Base-by-base conservation (phyloP, 352 stramenopile genomes). In the Globisporangium okanoganense region DNA sequence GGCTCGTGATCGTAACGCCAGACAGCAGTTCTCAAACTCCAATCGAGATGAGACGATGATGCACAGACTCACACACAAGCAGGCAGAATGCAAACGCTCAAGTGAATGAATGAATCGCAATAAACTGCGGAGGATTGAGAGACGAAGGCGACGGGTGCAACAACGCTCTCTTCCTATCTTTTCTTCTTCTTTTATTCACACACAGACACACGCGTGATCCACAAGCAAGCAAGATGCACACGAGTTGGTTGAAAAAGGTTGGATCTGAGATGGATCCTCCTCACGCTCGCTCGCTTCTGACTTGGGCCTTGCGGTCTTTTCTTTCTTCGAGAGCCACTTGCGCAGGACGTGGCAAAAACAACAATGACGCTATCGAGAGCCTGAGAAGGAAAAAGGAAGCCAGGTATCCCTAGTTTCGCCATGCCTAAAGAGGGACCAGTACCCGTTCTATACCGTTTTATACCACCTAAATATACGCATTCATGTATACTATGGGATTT, bases 261-360 rank as follows among this genome's bases (percentile, higher is more conserved):
- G 48, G 43, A n/a, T 65, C 41, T 56, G 33, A 64, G 38, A 57
- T 55, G 40, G 43, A 65, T 59, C 51, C 31, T 18, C 24, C 36
- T 60, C 55, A 16, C 20, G 7, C 38, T 43, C 25, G 9, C 29
- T 31, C 25, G 27, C 35, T 52, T 27, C 25, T 41, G 18, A 36
- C 36, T 56, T 25, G 38, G 24, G 29, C 25, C 36, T 36, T 33
- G 27, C 22, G 24, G 27, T 22, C 25, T 52, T 38, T 61, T n/a
- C n/a, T n/a, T 45, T 48, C 47, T 61, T 27, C 13, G 58, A 44
- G 36, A 51, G 47, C 45, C 74, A 75, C 76, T 83, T 86, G 74
- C 62, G 71, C 64, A 67, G 69, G 44, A 76, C 69, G 64, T 65
- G 50, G 76, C 67, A 86, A 86, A 85, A 78, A 72, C 67, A 77